phyloP scores from a whole-genome alignment of 2,329 filamentous ascomycete species.

The Sarocladiaceae sp. region DNA sequence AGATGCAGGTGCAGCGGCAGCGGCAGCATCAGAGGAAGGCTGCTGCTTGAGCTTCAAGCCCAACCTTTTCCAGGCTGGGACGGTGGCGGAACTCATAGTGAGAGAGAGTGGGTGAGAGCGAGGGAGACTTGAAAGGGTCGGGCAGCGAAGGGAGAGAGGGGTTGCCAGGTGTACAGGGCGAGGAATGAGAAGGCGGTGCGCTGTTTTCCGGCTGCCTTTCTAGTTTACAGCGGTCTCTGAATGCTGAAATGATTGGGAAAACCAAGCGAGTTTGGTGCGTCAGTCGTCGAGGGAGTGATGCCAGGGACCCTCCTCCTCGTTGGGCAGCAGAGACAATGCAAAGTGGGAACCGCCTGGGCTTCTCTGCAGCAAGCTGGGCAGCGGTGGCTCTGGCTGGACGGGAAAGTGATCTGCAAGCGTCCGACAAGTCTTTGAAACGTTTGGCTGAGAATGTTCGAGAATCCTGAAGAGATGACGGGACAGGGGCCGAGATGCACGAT shows the following conservation, averaged over 20 bases:
- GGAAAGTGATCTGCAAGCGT: too few relatives aligned
- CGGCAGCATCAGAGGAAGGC: conserved; percentile 23
- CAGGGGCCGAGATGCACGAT: conserved; percentile 7
- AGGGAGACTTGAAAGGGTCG: neutral
- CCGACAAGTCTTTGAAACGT: too few relatives aligned
- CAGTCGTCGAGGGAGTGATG: conserved; percentile 5
- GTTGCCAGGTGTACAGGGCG: neutral
- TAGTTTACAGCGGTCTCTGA: neutral
- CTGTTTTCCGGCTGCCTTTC: conserved; percentile 13
- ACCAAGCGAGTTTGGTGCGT: neutral
- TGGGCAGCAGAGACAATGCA: conserved; percentile 6
- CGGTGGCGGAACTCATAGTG: conserved; percentile 37
- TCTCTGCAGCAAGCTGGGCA: conserved; percentile 1
- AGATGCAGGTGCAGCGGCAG: conserved; percentile 24
- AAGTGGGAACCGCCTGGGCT: conserved; percentile 5
- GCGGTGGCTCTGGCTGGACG: neutral
- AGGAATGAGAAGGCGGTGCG: neutral
- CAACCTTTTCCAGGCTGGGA: conserved; percentile 57
- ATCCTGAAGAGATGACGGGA: neutral
- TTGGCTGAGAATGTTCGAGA: conserved; percentile 1
- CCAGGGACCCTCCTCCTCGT: conserved; percentile 1
- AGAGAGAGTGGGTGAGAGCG: neutral
- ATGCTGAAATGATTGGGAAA: neutral
- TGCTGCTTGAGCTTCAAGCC: conserved; percentile 53
- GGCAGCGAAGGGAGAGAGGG: conserved; percentile 10